Conservation (phyloP, 805 yeast genomes). For the Candida succiphila region DNA sequence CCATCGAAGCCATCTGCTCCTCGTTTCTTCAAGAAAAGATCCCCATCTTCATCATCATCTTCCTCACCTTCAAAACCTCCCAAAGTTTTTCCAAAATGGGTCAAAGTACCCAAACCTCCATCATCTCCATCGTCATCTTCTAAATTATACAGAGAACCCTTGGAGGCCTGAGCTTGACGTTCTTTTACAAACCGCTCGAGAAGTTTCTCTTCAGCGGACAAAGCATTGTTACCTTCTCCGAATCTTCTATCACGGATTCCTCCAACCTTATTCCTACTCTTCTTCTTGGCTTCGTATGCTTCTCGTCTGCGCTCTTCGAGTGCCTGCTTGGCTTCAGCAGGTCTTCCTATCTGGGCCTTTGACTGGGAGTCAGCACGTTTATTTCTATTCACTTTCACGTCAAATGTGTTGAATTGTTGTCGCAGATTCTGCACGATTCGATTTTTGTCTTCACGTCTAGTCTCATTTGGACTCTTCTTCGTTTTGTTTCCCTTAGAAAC, state of each 20-base stretch:
- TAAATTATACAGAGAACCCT: conserved; percentile 56
- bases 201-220: conserved; percentile 91
- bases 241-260: conserved; percentile 79
- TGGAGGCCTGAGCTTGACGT: conserved; percentile 53
- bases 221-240: conserved; percentile 67
- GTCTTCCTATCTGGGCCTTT: conserved; percentile 51
- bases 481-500: conserved; percentile 39
- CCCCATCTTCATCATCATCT: conserved; percentile 14
- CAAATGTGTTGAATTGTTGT: conserved; percentile 85
- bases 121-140: conserved; percentile 57
- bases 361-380: conserved; percentile 41
- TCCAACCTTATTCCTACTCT: conserved; percentile 64
- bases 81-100: conserved; percentile 69
- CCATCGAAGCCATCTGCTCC: conserved; percentile 22
- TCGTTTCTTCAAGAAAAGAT: conserved; percentile 25
- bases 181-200: conserved; percentile 90
- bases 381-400: conserved; percentile 56
- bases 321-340: conserved; percentile 57
- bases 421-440: conserved; percentile 52
- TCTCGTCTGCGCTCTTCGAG: conserved; percentile 55
- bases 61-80: conserved; percentile 10
- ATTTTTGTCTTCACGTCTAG: conserved; percentile 60
- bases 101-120: conserved; percentile 38
- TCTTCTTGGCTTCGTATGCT: conserved; percentile 55
- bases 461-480: conserved; percentile 49